phyloP scores from a whole-genome alignment of 2,329 filamentous ascomycete species.

The Scortechinia acanthostroma region DNA sequence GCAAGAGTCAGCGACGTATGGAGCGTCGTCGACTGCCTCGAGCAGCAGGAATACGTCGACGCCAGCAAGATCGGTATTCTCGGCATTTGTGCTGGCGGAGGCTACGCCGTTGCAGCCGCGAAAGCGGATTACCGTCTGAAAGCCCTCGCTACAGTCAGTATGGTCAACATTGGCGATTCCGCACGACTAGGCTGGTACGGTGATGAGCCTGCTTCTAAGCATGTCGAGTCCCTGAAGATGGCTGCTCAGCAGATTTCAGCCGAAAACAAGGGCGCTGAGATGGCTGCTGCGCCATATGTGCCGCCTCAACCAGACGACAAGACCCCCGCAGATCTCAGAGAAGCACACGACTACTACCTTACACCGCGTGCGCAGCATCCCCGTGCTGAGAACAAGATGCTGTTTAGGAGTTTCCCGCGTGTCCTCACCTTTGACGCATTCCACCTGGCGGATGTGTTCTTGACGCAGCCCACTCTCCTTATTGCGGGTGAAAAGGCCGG shows the following conservation, averaged over 20 bases:
- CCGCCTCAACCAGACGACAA: neutral
- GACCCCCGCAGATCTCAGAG: neutral
- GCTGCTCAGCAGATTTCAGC: neutral
- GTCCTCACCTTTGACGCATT: neutral
- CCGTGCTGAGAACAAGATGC: neutral
- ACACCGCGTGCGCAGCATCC: neutral
- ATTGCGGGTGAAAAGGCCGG: neutral
- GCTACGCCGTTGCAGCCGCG: constrained; percentile 15
- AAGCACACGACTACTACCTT: neutral
- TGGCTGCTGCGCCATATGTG: neutral
- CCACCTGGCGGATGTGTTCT: neutral
- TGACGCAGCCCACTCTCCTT: neutral
- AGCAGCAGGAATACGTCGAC: constrained; percentile 10
- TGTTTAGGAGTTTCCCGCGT: neutral
- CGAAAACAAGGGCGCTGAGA: neutral
- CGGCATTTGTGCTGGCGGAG: constrained; percentile 18
- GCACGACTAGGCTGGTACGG: neutral
- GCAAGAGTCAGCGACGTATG: constrained; percentile 17
- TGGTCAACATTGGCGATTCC: neutral
- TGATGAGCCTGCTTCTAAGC: neutral
- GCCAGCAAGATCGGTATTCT: constrained; percentile 15
- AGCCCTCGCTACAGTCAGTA: constrained; percentile 10
- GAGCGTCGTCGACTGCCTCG: constrained; percentile 14
- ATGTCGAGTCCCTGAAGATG: neutral
- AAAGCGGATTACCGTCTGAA: constrained; percentile 18